A percentile compares a stretch with the other conserved stretches of the same genome.
phyloP scores from a whole-genome alignment of 306 rosid species.

The Alnus rubra region DNA sequence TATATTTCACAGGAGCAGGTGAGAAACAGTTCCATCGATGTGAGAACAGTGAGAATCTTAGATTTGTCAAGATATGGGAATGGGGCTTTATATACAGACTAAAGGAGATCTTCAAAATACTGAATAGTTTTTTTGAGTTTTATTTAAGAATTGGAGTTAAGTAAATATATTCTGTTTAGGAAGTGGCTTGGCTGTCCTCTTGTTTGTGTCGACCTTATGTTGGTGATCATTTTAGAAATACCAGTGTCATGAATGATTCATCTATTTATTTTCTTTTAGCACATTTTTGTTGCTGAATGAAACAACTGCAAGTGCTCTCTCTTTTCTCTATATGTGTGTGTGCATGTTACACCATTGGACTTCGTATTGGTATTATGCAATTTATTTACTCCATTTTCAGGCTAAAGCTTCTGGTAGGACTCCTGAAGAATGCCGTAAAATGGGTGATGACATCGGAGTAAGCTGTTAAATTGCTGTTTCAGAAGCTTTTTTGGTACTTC shows the following conservation, averaged over 20 bases:
- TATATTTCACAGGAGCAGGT: too few relatives aligned
- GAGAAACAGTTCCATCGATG: not conserved
- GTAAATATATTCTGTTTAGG: not conserved
- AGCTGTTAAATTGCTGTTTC: slow-evolving; percentile 42
- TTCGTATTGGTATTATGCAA: slow-evolving; percentile 12
- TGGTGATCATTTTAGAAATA: not conserved
- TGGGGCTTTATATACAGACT: not conserved
- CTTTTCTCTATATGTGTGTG: not conserved
- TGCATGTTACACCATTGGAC: not conserved
- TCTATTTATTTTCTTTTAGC: not conserved
- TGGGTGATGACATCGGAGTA: slow-evolving; percentile 88
- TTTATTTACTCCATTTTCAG: slow-evolving; percentile 46
- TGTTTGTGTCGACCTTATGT: slow-evolving; percentile 5
- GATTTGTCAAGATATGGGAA: not conserved
- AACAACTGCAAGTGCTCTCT: slow-evolving; percentile 20
- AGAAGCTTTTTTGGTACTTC: slow-evolving; percentile 9
- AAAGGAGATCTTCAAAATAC: not conserved
- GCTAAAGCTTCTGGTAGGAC: slow-evolving; percentile 90
- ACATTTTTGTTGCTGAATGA: slow-evolving; percentile 11
- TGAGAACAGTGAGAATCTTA: not conserved
- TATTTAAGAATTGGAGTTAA: too few relatives aligned
- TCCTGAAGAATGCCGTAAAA: slow-evolving; percentile 50
- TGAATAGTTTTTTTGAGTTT: not conserved
- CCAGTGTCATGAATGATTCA: not conserved
- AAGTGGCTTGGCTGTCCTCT: slow-evolving; percentile 23